Evolutionary conservation across 1,284 basidiomycete genomes (phyloP), one percentile per base, ranked within the genome.

Genomic region (Amylostereum areolatum): DNA sequence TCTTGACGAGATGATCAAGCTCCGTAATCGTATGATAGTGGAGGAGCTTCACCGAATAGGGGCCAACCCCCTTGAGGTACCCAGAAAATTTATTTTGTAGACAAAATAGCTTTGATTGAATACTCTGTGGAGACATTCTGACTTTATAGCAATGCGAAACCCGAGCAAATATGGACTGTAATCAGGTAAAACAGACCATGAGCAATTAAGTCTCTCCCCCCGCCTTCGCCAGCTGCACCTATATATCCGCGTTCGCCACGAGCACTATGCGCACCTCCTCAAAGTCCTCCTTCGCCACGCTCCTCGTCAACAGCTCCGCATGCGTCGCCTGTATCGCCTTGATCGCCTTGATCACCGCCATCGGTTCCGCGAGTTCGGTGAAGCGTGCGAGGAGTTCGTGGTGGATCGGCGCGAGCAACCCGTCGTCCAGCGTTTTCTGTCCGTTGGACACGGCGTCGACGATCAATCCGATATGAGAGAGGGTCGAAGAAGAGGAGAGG

Each of bases 211-310:
- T 18, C 12, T 80, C 79, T 18, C 79, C 78, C 44, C 87, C 82
- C 40, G 87, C 85, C 65, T 86, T 89, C 4, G 78, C 77, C 7
- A 90, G 60, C 57, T 89, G 82, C 27, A 82, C 69, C 58, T 89
- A 85, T 43, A 80, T 69, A 6, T 89, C 86, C 4, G 76, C 67
- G 59, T 85, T 89, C 9, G 71, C 56, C 28, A 57, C 48, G 51
- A 67, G 66, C 32, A 78, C 57, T 37, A 76, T 78, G 36, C 81
- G 78, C 49, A 88, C 70, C 46, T 89, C 87, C 12, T 89, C 83
- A 34, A 81, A 64, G 57, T 87, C 83, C 41, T 77, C 77, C 60
- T 77, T 77, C 27, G 72, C 71, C 6, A 71, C 69, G 51, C 81
- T 76, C 7, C 73, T 75, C 2, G 80, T 75, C 5, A 78, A 66